Conservation (phyloP, 2,329 filamentous ascomycete genomes). For the Apiospora saccharicola region DNA sequence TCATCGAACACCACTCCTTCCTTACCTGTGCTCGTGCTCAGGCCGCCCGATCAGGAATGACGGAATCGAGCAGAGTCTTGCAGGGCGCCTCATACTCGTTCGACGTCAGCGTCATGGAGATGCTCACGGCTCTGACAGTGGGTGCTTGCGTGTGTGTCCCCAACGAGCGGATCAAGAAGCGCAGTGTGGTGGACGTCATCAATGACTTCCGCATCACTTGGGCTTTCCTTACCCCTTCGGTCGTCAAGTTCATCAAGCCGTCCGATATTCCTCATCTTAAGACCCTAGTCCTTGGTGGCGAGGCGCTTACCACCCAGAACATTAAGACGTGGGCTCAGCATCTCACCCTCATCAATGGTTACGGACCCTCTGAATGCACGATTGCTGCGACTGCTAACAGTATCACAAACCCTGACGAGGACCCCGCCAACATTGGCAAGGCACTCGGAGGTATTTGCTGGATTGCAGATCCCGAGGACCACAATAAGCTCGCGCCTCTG, state of each 20-base stretch:
- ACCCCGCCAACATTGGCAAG: conserved; percentile 16
- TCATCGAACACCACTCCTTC: conserved; percentile 16
- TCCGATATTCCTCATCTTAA: conserved; percentile 12
- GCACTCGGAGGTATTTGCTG: conserved; percentile 23
- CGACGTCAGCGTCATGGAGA: conserved; percentile 60
- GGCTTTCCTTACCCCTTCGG: conserved; percentile 26
- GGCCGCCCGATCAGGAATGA: conserved; percentile 53
- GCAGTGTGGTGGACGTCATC: conserved; percentile 39
- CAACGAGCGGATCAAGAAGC: conserved; percentile 46
- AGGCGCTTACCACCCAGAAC: neutral
- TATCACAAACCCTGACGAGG: neutral
- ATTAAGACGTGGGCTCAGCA: conserved; percentile 22
- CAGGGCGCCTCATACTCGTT: conserved; percentile 50
- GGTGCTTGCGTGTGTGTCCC: conserved; percentile 69
- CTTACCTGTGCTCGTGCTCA: neutral
- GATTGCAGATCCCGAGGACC: conserved; percentile 28
- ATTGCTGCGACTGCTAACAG: neutral
- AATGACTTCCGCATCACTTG: conserved; percentile 26
- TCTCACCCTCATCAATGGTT: conserved; percentile 4
- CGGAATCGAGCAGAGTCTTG: conserved; percentile 29
- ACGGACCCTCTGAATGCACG: conserved; percentile 19
- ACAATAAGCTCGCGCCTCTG: conserved; percentile 28
- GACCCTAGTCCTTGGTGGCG: neutral
- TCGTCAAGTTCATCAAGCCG: conserved; percentile 25
- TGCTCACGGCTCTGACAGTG: conserved; percentile 58